Base-by-base conservation (phyloP, 768 basidiomycete species). In the Russula brevipes region DNA sequence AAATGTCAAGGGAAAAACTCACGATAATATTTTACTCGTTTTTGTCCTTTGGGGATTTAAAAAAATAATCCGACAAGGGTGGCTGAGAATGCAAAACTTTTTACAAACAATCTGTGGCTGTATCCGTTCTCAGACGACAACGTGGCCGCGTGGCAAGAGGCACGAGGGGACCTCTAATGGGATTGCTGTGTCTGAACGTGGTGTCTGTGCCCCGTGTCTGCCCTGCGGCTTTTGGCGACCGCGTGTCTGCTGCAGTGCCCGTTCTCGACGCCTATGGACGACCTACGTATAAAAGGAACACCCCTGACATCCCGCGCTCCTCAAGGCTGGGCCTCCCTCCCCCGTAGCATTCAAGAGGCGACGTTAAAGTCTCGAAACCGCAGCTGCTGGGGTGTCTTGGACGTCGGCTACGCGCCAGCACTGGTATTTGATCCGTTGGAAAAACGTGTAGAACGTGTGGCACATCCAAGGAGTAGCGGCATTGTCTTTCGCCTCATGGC, bases 161-260 rank as follows among this genome's bases (percentile, higher is more conserved):
- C 42, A 57, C 61, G 17, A 46, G 51, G 44, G 41, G 33, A 16
- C 39, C 30, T 41, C 39, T 31, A 24, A 42, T 8, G 4, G 42
- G 54, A n/a, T 41, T 44, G 42, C 17, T 35, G 54, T 35, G 31
- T 19, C 33, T 17, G 17, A 11, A 11, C 31, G 38, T 53, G 3
- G 38, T 53, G 9, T 14, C 36, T 31, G 42, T 12, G 30, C 42
- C 42, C 35, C 49, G 61, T 62, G 50, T 62, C 61, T 52, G 41
- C 54, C 12, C 19, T 17, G 17, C 24, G 24, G 24, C 24, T 24
- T 24, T 24, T 24, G 24, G 24, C 24, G 24, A 24, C 24, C 24
- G 24, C 24, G 57, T 58, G 51, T 33, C 56, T 54, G 50, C 33
- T 33, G 31, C 42, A 9, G 2, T 16, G 36, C 14, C n/a, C 42